Base-by-base conservation (phyloP, 768 basidiomycete genomes). In the Tylopilus plumbeoviolaceoides region DNA sequence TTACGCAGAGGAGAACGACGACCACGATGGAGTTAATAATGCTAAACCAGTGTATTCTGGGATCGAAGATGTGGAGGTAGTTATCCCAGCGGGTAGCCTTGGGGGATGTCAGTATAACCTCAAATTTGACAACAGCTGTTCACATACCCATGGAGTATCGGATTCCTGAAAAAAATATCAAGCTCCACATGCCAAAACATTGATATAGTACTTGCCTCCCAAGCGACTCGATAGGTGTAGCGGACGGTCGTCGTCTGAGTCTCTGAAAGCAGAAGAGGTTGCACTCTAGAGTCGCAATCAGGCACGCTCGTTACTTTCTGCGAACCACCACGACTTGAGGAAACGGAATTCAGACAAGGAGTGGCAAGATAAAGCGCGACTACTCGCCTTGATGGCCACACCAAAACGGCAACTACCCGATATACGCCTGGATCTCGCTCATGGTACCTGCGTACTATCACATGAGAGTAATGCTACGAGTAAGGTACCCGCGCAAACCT, bases 61-160 rank as follows among this genome's bases (percentile, higher is more conserved):
- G 92, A 63, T 95, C 92, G 59, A 93, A 90, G 48, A 95, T 88
- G 61, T 93, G 91, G 18, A 98, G 81, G 66, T 98, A 98, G 62
- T 87, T 88, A 66, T 98, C 95, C 95, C 95, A 98, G 47, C 95
- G 79, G 4, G 94, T 91, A 5, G 93, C 95, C 91, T 92, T 71
- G 15, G 18, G 50, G 43, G 59, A n/a, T 0, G 65, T 67, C 9
- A 61, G 44, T 23, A 31, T 25, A 47, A 23, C 23, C 23, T 35
- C 20, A 25, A 20, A 15, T 18, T 47, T 18, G 25, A 50, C 48
- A 23, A 11, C 2, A 9, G 2, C 30, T 38, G 50, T 36, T 35
- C 4, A 51, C 68, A 48, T 68, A 85, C 87, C 90, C 90, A 93
- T 48, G 88, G 87, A 11, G 89, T 91, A 55, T 85, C 82, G 25